Conservation (phyloP, 2,329 filamentous ascomycete genomes). For the Alternaria ventricosa region DNA sequence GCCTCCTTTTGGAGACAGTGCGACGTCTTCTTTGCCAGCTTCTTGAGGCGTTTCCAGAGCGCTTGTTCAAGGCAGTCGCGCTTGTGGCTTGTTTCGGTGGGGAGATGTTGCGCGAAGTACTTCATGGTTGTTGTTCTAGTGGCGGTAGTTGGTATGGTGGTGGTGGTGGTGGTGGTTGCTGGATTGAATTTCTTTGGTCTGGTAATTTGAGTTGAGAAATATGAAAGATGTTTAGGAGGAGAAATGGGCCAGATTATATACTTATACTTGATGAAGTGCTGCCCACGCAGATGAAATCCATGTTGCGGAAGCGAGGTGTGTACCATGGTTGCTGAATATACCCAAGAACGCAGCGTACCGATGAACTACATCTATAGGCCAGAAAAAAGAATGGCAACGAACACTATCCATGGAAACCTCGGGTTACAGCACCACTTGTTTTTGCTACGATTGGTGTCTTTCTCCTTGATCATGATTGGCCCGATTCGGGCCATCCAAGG, state of each 20-base stretch:
- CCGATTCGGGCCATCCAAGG: too few species aligned
- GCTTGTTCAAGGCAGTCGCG: background rate
- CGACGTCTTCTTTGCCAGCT: background rate
- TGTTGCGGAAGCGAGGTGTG: background rate
- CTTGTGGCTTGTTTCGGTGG: background rate
- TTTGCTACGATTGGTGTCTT: background rate
- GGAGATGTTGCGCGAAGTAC: background rate
- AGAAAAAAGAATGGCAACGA: background rate
- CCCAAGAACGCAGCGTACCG: background rate
- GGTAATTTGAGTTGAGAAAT: background rate
- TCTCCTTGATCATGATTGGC: background rate
- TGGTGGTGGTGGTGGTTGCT: background rate
- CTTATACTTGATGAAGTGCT: too few species aligned
- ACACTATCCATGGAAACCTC: background rate
- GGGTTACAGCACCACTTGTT: background rate
- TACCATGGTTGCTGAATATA: background rate
- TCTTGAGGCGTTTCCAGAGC: background rate
- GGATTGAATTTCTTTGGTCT: background rate
- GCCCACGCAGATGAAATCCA: background rate
- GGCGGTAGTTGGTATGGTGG: background rate
- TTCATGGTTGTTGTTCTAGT: background rate
- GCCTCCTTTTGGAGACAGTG: background rate
- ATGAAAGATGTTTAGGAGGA: too few species aligned
- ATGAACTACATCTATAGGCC: background rate
- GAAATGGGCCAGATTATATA: background rate